Conservation (phyloP, 441 rosid genomes). For the Gossypium schwendimanii region DNA sequence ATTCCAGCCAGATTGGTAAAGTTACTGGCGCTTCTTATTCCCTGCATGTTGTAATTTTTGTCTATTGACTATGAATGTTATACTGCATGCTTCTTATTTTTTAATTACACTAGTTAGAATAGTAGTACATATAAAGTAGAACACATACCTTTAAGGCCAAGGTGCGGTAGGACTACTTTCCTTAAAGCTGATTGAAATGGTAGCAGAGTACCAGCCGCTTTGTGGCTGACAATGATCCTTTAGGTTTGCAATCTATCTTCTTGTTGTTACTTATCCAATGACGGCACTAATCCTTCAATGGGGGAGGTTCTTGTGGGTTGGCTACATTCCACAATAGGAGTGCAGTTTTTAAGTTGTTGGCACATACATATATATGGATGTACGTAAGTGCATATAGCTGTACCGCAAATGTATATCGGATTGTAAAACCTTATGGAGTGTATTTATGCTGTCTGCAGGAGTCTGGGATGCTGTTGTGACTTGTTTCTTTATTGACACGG, state of each 20-base stretch:
- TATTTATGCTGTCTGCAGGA: constrained; percentile 48
- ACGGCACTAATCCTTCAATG: background rate
- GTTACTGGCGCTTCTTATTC: constrained; percentile 7
- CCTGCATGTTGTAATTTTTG: background rate
- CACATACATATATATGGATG: background rate
- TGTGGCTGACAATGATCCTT: background rate
- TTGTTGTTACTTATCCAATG: background rate
- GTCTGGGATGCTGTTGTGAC: constrained; percentile 94
- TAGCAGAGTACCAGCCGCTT: background rate
- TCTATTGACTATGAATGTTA: background rate
- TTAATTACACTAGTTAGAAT: background rate
- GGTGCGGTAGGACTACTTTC: background rate
- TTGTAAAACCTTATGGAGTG: background rate
- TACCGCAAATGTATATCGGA: background rate
- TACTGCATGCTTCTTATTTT: background rate
- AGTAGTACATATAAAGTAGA: background rate
- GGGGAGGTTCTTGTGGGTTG: background rate
- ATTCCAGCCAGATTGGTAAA: constrained; percentile 74
- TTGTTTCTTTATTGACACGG: constrained; percentile 93
- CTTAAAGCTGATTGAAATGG: background rate
- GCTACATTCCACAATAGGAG: background rate
- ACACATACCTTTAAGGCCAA: background rate
- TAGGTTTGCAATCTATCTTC: background rate
- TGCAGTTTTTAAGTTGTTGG: background rate
- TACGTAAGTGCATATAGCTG: background rate